Evolutionary conservation across 2,329 filamentous ascomycete species (phyloP), one percentile per base, ranked within the genome.

Genomic region (Cercospora sp.): DNA sequence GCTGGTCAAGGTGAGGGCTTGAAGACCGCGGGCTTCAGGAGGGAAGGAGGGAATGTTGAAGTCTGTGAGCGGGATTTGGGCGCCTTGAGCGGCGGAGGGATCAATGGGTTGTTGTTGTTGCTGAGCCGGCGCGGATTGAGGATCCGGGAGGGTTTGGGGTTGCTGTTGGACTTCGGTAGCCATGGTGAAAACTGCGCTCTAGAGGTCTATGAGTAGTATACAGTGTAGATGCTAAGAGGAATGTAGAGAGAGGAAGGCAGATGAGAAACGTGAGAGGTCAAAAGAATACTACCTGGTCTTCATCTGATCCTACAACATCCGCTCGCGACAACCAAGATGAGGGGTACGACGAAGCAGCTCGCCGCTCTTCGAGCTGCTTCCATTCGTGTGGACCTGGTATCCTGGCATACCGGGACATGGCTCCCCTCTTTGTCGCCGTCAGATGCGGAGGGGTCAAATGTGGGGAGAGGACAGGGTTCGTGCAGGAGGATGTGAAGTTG

Each of bases 21-120:
- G 78, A 59, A 84, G 78, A n/a, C 73, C 74, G n/a, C 74, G 76
- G 5, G 83, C 82, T 73, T 81, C 75, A 0, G 78, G 74, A 2
- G 83, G 82, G 70, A 84, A 84, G 60, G 76, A 73, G 3, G 83
- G 83, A 13, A 84, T 74, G 18, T 74, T 77, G 77, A 85, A 85
- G 68, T 75, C 74, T 66, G 81, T 77, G 36, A 85, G 77, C 0
- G 82, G 81, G 33, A 84, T 82, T 62, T 84, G 83, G 23, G 82
- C 83, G 31, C 80, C 82, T 70, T 79, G 78, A 5, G 82, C 78
- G 51, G 72, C 60, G 40, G 65, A 45, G 1, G 68, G 68, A 26
- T 67, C 68, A 30, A 68, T 20, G n/a, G 65, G 28, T 31, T 42
- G 42, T 1, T 36, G 42, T 1, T 36, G 61, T 28, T 55, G 62